A percentile compares a stretch with the other conserved stretches of the same genome.
Conservation (phyloP, 768 basidiomycete species). For the Ramaria rubella region DNA sequence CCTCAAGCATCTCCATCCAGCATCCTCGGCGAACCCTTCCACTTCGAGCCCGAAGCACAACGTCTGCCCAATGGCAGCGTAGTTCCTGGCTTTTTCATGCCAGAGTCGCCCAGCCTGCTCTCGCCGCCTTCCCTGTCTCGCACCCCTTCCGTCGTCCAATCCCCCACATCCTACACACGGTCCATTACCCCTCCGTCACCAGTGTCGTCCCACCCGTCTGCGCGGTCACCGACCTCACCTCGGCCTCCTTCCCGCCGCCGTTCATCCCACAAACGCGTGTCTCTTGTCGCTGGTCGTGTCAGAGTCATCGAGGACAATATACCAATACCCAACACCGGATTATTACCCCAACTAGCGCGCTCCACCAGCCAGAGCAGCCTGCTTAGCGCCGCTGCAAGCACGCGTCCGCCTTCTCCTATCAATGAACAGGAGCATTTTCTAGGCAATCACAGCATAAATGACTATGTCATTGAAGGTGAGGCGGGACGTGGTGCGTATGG, state of each 20-base stretch:
- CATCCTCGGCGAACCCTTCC: constrained; percentile 9
- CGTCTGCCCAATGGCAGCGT: constrained; percentile 22
- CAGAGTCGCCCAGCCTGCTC: constrained; percentile 21
- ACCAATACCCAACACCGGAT: constrained; percentile 45
- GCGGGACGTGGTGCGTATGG: constrained; percentile 95
- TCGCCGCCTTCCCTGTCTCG: constrained; percentile 29
- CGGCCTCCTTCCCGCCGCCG: constrained; percentile 41
- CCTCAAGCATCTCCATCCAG: constrained; percentile 12
- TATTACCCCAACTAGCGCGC: constrained; percentile 53
- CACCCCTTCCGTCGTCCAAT: constrained; percentile 54
- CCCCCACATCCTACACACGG: constrained; percentile 19
- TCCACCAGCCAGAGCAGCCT: constrained; percentile 57
- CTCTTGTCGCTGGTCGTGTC: constrained; percentile 75
- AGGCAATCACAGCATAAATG: constrained; percentile 71
- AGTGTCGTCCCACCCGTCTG: neutral
- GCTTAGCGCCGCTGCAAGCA: constrained; percentile 52
- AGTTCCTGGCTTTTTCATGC: constrained; percentile 25
- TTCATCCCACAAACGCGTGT: constrained; percentile 80
- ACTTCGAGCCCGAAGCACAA: constrained; percentile 16
- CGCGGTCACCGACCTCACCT: constrained; percentile 2
- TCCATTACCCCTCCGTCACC: constrained; percentile 7
- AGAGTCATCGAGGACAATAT: constrained; percentile 72
- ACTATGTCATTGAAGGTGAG: constrained; percentile 80
- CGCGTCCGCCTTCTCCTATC: constrained; percentile 57
- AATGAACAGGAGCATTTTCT: constrained; percentile 30